Evolutionary conservation across 306 rosid genomes (phyloP).

Genomic region (Malus asiatica): DNA sequence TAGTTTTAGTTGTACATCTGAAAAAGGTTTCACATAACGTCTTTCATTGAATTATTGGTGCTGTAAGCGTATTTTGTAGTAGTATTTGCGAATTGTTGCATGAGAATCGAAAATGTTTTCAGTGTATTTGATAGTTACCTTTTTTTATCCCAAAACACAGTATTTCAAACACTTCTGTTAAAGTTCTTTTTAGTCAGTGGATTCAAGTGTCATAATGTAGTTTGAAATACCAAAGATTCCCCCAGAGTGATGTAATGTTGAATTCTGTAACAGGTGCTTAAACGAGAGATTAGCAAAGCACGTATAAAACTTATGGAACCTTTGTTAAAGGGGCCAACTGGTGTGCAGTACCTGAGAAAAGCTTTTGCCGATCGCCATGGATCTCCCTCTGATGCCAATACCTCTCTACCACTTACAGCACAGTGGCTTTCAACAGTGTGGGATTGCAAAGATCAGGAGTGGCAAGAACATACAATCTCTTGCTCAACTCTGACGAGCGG

Average conservation of each 20-base stretch:
- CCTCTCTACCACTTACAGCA: constrained; percentile 46
- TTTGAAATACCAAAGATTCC: neutral
- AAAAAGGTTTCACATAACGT: neutral
- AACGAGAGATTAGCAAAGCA: constrained; percentile 86
- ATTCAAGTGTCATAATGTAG: neutral
- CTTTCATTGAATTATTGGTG: neutral
- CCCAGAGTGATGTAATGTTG: neutral
- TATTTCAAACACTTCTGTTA: neutral
- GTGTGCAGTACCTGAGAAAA: constrained; percentile 79
- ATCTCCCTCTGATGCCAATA: constrained; percentile 55
- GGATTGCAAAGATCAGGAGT: constrained; percentile 64
- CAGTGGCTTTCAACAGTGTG: constrained; percentile 70
- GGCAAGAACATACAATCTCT: constrained; percentile 57
- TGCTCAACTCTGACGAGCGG: constrained; percentile 27
- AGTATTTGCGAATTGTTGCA: neutral
- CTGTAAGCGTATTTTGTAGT: neutral
- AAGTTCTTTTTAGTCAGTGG: neutral
- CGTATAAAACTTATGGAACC: constrained; percentile 70
- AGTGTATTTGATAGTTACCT: neutral
- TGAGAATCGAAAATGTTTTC: neutral
- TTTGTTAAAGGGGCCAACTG: constrained; percentile 77
- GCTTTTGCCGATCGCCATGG: constrained; percentile 72
- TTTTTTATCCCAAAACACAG: neutral
- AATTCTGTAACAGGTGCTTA: constrained; percentile 51
- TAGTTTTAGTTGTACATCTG: neutral